Evolutionary conservation across 768 basidiomycete species (phyloP).

Genomic region (Pleurotus djamor): DNA sequence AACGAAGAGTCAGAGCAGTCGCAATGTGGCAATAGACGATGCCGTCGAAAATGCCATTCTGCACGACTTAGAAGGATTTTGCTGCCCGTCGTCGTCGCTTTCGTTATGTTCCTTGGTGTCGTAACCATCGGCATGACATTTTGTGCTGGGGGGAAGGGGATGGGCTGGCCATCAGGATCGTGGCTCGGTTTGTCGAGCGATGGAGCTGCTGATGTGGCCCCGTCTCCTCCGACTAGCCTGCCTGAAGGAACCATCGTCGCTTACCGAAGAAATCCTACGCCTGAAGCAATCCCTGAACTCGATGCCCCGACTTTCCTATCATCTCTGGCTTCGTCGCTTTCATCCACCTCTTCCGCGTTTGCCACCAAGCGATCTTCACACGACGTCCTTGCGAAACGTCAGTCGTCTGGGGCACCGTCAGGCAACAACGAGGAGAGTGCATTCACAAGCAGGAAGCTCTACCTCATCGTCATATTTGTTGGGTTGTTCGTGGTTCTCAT

Average conservation of each 20-base stretch:
- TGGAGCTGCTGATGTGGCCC: neutral
- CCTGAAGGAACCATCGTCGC: neutral
- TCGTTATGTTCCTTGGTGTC: neutral
- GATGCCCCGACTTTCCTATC: neutral
- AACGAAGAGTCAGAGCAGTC: neutral
- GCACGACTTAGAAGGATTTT: neutral
- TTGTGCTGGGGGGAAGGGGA: neutral
- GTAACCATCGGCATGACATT: neutral
- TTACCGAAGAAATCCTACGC: neutral
- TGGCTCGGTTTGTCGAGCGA: neutral
- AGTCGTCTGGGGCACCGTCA: neutral
- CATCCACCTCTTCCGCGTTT: neutral
- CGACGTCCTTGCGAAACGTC: neutral
- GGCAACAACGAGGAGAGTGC: neutral
- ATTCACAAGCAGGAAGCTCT: conserved; percentile 22
- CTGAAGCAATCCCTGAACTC: neutral
- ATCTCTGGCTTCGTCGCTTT: neutral
- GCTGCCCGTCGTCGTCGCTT: neutral
- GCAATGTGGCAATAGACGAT: neutral
- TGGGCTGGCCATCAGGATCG: neutral
- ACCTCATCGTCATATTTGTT: conserved; percentile 64
- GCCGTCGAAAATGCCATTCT: neutral
- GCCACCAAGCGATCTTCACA: neutral
- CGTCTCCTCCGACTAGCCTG: neutral
- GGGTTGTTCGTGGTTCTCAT: conserved; percentile 56